Base-by-base conservation (phyloP, 1,284 basidiomycete species). In the Ceraceosorus bombacis region DNA sequence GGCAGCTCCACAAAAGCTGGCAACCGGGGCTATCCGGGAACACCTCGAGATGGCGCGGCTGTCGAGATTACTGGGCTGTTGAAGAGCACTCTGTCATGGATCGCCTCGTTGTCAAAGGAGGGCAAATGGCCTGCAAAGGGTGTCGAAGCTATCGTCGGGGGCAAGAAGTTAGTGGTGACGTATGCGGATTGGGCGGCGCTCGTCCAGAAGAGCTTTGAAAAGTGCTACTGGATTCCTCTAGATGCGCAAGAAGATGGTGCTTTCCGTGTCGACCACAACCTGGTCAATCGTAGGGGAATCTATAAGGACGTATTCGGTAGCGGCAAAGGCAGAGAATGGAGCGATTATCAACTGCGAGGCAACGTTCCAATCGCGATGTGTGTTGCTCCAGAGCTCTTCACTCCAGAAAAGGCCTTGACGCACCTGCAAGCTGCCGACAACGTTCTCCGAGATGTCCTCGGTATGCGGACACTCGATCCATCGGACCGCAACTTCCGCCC, bases 291-390 rank as follows among this genome's bases (percentile, higher is more conserved):
- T 36, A 84, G 94, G 53, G 94, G 94, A 5, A 94, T 97, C 78
- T 98, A 98, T 83, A 98, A 98, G 82, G 94, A 98, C 73, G 91
- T 97, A 5, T 89, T 88, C 69, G 90, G 74, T 6, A 65, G 63
- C 5, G 69, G 71, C 40, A 67, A 66, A 51, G 71, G 71, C 8
- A 61, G 72, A 15, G 90, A 92, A 78, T 96, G 91, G 88, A 89
- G 90, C 6, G 93, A 98, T 80, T 98, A 98, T 78, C 94, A 97
- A 79, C 73, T 78, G 54, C 72, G 79, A 9, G 85, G 86, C 72
- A 95, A 96, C 80, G 94, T 92, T 81, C 77, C 78, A 3, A 89
- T 97, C 65, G 90, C 94, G 1, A 97, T 97, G 94, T 85, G 88
- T 5, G 92, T 97, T 43, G 94, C 94, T 1, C 94, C 94, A 6